Base-by-base conservation (phyloP, 2,329 filamentous ascomycete genomes). In the Fusarium beomiforme region DNA sequence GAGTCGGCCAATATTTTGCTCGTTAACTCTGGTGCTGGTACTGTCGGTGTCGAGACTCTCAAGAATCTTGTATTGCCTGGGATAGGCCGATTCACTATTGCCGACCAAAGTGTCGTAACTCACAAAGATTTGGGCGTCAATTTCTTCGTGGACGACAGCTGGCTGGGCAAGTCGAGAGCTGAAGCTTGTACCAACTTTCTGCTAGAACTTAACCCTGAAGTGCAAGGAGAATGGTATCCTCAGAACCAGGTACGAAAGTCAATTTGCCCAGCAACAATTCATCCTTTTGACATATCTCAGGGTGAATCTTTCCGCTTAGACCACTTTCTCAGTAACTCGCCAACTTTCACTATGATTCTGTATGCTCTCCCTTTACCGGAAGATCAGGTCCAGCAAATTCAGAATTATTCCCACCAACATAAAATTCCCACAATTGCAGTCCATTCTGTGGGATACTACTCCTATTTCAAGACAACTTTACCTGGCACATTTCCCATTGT, bases 31-130 rank as follows among this genome's bases (percentile, higher is more conserved):
- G 92, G 94, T 4, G 83, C 92, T n/a, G 95, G 95, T 13, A 93
- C 94, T 4, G 93, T 94, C 36, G 96, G 95, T 17, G 88, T 97
- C 16, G 96, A 99, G 81, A 91, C 95, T 0, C 87, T 99, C 68
- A 99, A 99, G 86, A 99, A 99, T 79, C 89, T 99, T n/a, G 93
- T 99, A 6, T 85, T 99, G 12, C 96, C 96, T 62, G 93, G 91
- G 90, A 92, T 98, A 75, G 97, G 96, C 12, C 89, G 90, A 29
- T 99, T 98, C 80, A 97, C 93, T 1, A 97, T 99, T 68, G 91
- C 92, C 56, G 96, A 99, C 77, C 90, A 92, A 10, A 88, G 90
- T 2, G 80, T 87, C 5, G 95, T 99, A n/a, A 85, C 85, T 2
- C 91, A 97, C 73, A 86, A 90, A 43, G 96, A 99, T 77, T 85